Percentiles rank a stretch among this genome's conserved stretches.
phyloP scores from a whole-genome alignment of 192 early-diverging fungal species.

The Entophlyctis helioformis region DNA sequence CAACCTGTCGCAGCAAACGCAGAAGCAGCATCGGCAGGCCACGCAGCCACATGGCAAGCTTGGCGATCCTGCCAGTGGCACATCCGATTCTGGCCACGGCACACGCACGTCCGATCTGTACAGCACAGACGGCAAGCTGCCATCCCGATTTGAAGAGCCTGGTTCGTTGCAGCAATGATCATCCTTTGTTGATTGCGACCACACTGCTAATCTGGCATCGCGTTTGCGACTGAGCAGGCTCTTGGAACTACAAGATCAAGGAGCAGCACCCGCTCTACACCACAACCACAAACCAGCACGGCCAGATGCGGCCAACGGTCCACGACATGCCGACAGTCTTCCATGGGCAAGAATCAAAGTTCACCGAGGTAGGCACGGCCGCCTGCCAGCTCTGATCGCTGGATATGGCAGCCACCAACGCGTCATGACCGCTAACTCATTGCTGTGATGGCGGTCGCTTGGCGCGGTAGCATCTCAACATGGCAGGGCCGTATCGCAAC shows the following conservation, averaged over 20 bases:
- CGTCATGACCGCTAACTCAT: too few relatives aligned
- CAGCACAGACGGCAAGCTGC: constrained; percentile 16
- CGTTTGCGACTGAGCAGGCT: too few relatives aligned
- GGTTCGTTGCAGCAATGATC: constrained; percentile 5
- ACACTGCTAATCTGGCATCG: too few relatives aligned
- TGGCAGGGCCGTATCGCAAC: constrained; percentile 29
- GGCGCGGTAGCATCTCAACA: constrained; percentile 23
- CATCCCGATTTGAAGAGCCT: constrained; percentile 28
- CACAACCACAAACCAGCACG: constrained; percentile 34
- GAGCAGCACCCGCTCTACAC: constrained; percentile 35
- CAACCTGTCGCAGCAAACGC: too few relatives aligned
- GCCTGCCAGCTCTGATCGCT: too few relatives aligned
- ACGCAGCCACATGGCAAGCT: too few relatives aligned
- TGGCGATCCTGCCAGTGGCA: too few relatives aligned
- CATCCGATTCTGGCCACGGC: too few relatives aligned
- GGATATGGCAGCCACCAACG: too few relatives aligned
- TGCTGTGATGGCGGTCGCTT: too few relatives aligned
- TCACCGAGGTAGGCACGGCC: constrained; percentile 21
- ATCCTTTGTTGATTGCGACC: too few relatives aligned
- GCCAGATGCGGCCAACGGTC: constrained; percentile 20
- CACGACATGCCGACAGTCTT: constrained; percentile 44
- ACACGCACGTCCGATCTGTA: constrained; percentile 29
- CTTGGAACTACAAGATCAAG: constrained; percentile 23
- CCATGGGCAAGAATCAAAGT: constrained; percentile 29
- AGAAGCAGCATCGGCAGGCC: too few relatives aligned